Evolutionary conservation across 2,329 filamentous ascomycete genomes (phyloP), one percentile per base, ranked within the genome.

Genomic region (Fusarium devonianum): DNA sequence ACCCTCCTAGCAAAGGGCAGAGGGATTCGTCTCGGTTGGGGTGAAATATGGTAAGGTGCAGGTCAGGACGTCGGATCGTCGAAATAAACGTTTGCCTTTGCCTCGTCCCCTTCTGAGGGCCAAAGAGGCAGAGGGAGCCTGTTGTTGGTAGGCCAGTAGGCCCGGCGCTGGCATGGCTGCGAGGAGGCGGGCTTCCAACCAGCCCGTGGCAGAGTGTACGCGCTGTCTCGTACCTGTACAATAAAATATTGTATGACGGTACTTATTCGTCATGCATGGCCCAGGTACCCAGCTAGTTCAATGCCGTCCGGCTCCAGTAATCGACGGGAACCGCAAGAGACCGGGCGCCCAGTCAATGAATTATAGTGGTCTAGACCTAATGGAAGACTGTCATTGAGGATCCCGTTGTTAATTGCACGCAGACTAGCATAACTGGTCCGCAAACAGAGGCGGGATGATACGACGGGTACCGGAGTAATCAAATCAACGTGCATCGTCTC

Each of bases 181-280:
- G 48, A 52, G 51, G 43, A 54, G 48, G 41, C 29, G 43, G 49
- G 40, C 54, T 53, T 36, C 23, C 17, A 46, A 26, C 28, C 17
- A 46, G 22, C 28, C 44, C 40, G 25, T 37, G 40, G 30, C 28
- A 56, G 43, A 66, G 67, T n/a, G n/a, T 71, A 70, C 69, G 26
- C 55, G 35, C 16, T 11, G 14, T 30, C 23, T 63, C 49, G 68
- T 71, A 72, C 60, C 58, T 45, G 60, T 69, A 71, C 65, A 45
- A 65, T 46, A 35, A 63, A 70, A 67, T 62, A 62, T 66, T 58
- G 66, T 67, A 68, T 70, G 66, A 69, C 62, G 62, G 63, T 73
- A 72, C 70, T 63, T 63, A 39, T 11, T 57, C 58, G 65, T 70
- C 65, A 72, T 71, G 67, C 63, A 56, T 62, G 49, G 58, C 54